Conservation (phyloP, 2,329 filamentous ascomycete genomes). For the Curvularia spicifera region DNA sequence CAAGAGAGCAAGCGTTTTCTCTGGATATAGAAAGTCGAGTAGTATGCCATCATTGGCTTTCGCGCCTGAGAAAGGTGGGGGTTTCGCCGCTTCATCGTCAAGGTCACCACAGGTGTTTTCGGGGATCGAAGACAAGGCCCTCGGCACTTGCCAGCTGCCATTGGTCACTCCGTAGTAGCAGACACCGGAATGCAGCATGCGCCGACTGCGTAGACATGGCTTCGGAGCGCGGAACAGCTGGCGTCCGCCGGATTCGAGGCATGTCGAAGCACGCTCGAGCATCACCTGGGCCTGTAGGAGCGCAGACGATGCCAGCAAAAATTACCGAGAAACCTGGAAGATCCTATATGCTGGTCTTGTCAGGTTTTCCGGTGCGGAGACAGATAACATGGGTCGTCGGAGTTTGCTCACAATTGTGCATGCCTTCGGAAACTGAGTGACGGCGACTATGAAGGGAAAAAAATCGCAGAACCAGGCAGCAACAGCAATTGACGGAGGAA, state of each 20-base stretch:
- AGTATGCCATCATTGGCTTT: constrained; percentile 27
- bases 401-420: constrained; percentile 23
- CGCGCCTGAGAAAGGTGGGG: constrained; percentile 5
- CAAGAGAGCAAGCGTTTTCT: constrained; percentile 52
- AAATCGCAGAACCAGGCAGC: background rate
- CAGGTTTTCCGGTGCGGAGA: constrained; percentile 1
- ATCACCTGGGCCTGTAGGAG: constrained; percentile 50
- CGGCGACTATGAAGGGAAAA: constrained; percentile 12
- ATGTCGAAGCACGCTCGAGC: constrained; percentile 66
- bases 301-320: constrained; percentile 29
- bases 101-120: constrained; percentile 21
- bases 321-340: constrained; percentile 27
- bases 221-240: constrained; percentile 55
- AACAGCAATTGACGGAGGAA: background rate
- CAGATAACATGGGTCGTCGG: constrained; percentile 8
- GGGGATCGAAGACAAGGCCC: constrained; percentile 24
- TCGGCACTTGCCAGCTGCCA: constrained; percentile 50
- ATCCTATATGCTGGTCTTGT: constrained; percentile 14
- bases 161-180: constrained; percentile 62
- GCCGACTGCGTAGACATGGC: constrained; percentile 51
- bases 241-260: constrained; percentile 63
- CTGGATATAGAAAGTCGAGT: constrained; percentile 58
- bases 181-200: constrained; percentile 61
- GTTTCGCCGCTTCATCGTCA: constrained; percentile 15
- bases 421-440: constrained; percentile 25